A percentile compares a stretch with the other conserved stretches of the same genome.
Conservation (phyloP, 352 stramenopile genomes). For the Globisporangium alternatum region DNA sequence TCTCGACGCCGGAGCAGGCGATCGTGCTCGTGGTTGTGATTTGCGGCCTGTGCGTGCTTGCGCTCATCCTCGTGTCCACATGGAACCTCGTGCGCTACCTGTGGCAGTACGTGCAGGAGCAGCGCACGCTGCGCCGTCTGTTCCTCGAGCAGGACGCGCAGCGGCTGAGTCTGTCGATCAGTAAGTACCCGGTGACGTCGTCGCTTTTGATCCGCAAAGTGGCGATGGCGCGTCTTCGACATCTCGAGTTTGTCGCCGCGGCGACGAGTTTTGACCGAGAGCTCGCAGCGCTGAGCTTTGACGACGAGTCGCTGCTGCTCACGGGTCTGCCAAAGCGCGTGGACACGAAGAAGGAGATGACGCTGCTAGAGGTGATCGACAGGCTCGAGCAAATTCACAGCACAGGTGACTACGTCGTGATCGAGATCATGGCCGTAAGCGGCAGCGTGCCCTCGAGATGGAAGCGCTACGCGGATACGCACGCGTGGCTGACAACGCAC, state of each 20-base stretch:
- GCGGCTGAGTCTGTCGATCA: conserved; percentile 28
- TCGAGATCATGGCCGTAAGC: conserved; percentile 45
- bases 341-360: conserved; percentile 47
- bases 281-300: conserved; percentile 37
- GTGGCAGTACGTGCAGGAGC: conserved; percentile 45
- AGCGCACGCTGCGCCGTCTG: conserved; percentile 34
- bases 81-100: conserved; percentile 40
- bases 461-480: conserved; percentile 36
- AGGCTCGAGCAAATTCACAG: conserved; percentile 53
- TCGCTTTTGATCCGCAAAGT: conserved; percentile 48
- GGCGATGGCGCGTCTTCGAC: conserved; percentile 39
- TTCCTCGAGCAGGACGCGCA: conserved; percentile 30
- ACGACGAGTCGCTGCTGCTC: conserved; percentile 37
- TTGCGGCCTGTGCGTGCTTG: conserved; percentile 34
- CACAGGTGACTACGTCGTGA: conserved; percentile 46
- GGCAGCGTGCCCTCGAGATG: conserved; percentile 35
- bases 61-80: conserved; percentile 28
- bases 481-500: conserved; percentile 34
- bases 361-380: conserved; percentile 55
- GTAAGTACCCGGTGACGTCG: conserved; percentile 30
- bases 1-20: conserved; percentile 56
- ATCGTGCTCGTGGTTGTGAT: conserved; percentile 57
- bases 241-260: conserved; percentile 41
- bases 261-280: conserved; percentile 32
- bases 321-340: conserved; percentile 31